These are phyloP conservation scores for Obba rivulosa DNA, from an alignment of 768 basidiomycete species.

Conservation along the genomic window DNA sequence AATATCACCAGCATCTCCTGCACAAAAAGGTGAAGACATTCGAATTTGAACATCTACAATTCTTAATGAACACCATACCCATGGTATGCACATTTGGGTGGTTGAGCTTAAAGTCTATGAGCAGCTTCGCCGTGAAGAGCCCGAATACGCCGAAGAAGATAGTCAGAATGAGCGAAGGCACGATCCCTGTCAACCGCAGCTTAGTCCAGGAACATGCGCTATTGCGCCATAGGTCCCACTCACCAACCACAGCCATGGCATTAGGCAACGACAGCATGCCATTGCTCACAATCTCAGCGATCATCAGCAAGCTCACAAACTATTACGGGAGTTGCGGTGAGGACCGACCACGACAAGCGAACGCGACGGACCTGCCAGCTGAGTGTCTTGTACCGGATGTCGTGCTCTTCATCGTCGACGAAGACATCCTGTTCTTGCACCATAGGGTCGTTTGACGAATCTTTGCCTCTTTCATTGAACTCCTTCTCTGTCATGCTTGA, in stretches of 20 bases:
- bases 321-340: constrained; percentile 9
- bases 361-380: constrained; percentile 40
- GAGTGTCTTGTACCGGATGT: constrained; percentile 49
- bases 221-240: constrained; percentile 3
- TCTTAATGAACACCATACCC: constrained; percentile 25
- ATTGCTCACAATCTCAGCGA: constrained; percentile 53
- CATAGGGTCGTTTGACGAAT: not conserved
- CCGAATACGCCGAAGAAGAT: constrained; percentile 47
- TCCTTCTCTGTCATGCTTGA: not conserved
- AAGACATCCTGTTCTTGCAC: constrained; percentile 35
- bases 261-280: constrained; percentile 51
- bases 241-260: constrained; percentile 47
- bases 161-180: constrained; percentile 47
- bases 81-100: constrained; percentile 51
- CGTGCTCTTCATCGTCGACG: constrained; percentile 35
- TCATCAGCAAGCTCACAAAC: constrained; percentile 49
- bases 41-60: not conserved
- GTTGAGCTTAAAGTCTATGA: constrained; percentile 53
- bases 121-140: constrained; percentile 45
- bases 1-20: constrained; percentile 48
- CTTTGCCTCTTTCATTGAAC: not conserved
- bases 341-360: not conserved
- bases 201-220: not conserved
- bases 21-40: not conserved
- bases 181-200: constrained; percentile 34